Base-by-base conservation (phyloP, 2,329 filamentous ascomycete genomes). In the Neonectria sp. region DNA sequence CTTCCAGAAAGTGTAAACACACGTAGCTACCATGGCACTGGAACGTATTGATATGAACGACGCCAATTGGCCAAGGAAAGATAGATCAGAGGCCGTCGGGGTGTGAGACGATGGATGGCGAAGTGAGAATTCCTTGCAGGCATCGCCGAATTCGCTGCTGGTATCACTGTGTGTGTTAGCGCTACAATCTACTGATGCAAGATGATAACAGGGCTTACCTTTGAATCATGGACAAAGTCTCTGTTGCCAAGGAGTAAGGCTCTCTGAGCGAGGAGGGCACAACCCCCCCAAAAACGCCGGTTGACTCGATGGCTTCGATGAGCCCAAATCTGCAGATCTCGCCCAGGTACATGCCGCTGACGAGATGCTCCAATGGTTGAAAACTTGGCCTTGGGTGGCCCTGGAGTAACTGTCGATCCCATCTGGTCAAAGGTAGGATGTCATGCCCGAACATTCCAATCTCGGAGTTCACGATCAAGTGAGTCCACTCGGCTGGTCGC, bases 381-480 rank as follows among this genome's bases (percentile, higher is more conserved):
- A 91, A 91, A 27, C 88, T 85, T 0, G 89, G 89, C 59, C 83
- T 81, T 13, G 86, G 82, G 68, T 90, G 90, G 0, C 78, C 81
- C 2, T 81, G 82, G 52, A 86, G 86, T 15, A 92, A 79, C 6
- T 80, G 76, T 21, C 79, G 76, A 69, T 92, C 90, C 90, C 90
- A 92, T 70, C 84, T 84, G 4, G 90, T 92, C 61, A 88, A 72
- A 7, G 90, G 89, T 29, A 92, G 79, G 55, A 90, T 84, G 63
- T 81, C 86, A 57, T 84, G 81, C 15, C 90, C 90, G 75, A 91
- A 91, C 89, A 92, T 92, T 71, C 89, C 87, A 37, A 92, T 78
- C 77, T 92, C 90, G 1, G 89, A 91, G 77, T 92, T 92, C 71
- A 92, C 86, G 67, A 92, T 88, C 63, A 92, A 89, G 71, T 91